phyloP scores from a whole-genome alignment of 192 early-diverging fungal species.

The Rhizophlyctis rosea region DNA sequence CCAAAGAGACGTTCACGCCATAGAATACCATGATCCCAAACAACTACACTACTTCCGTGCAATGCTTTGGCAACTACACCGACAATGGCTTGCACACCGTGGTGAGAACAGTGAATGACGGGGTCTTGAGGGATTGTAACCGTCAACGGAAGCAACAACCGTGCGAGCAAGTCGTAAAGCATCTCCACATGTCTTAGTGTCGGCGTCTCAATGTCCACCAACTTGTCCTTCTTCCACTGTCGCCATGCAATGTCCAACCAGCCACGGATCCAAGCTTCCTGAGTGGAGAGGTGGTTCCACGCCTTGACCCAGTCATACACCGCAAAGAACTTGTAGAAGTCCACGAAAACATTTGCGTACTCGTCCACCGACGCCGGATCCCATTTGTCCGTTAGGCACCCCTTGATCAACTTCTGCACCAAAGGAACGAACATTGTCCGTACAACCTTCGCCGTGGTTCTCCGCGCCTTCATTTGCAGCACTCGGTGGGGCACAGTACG shows the following conservation, averaged over 20 bases:
- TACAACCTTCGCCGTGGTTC: conserved; percentile 32
- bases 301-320: conserved; percentile 33
- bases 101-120: conserved; percentile 44
- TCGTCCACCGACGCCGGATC: conserved; percentile 13
- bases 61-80: conserved; percentile 43
- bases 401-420: conserved; percentile 32
- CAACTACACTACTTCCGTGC: conserved; percentile 27
- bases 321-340: conserved; percentile 38
- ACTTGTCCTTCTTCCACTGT: conserved; percentile 14
- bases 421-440: conserved; percentile 31
- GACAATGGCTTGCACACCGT: conserved; percentile 46
- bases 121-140: conserved; percentile 29
- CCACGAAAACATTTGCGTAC: conserved; percentile 42
- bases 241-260: conserved; percentile 20
- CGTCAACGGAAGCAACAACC: conserved; percentile 34
- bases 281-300: conserved; percentile 38
- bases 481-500: conserved; percentile 19
- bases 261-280: conserved; percentile 37
- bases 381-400: conserved; percentile 24
- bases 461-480: conserved; percentile 16
- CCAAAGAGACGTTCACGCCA: conserved; percentile 46
- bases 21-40: conserved; percentile 50
- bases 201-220: conserved; percentile 36
- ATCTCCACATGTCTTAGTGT: conserved; percentile 41
- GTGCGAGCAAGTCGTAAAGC: conserved; percentile 32